Conservation (phyloP, 306 rosid genomes). For the Castanopsis chinensis region DNA sequence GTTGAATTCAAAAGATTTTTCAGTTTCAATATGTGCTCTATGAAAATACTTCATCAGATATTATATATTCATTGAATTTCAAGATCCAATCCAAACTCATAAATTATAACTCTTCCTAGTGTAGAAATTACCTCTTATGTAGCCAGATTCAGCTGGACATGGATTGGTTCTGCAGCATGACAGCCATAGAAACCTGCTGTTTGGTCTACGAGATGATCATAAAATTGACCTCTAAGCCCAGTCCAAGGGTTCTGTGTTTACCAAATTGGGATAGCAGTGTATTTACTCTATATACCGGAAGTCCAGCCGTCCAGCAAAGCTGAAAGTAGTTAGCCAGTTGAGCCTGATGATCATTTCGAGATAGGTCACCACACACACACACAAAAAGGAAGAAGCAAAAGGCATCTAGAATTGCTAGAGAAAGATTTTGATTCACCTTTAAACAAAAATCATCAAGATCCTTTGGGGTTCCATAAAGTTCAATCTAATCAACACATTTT, state of each 20-base stretch:
- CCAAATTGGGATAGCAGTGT: constrained; percentile 90
- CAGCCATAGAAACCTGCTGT: constrained; percentile 94
- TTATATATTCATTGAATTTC: neutral
- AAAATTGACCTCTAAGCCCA: constrained; percentile 93
- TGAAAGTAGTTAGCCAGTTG: constrained; percentile 90
- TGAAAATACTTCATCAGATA: neutral
- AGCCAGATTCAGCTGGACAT: constrained; percentile 83
- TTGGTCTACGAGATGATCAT: constrained; percentile 91
- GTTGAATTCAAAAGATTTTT: neutral
- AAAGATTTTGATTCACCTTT: no score
- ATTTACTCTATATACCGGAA: constrained; percentile 88
- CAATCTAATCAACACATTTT: constrained; percentile 73
- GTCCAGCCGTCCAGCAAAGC: constrained; percentile 93
- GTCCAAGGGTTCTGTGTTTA: constrained; percentile 98
- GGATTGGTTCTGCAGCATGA: constrained; percentile 88
- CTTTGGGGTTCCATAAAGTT: no score
- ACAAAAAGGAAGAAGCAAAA: neutral
- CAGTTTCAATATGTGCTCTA: neutral
- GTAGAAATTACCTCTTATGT: constrained; percentile 62
- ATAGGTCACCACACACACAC: constrained; percentile 20
- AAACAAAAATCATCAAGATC: no score
- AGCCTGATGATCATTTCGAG: constrained; percentile 50
- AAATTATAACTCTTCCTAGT: constrained; percentile 11
- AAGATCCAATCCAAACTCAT: neutral
- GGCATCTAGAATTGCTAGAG: constrained; percentile 11